phyloP scores from a whole-genome alignment of 78 protist species.

The Polysphondylium violaceum region DNA sequence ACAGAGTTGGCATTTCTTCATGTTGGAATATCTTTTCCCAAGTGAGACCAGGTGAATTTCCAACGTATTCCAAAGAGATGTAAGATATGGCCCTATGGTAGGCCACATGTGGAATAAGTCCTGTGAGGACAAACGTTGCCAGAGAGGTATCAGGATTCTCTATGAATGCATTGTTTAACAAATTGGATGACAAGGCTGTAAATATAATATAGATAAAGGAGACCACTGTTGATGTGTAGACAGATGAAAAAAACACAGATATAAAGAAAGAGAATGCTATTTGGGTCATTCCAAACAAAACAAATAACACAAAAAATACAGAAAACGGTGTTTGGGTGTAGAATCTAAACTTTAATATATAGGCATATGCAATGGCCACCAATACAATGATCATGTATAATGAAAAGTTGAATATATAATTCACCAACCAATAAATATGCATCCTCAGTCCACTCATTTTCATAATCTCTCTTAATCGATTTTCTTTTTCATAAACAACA shows the following conservation, averaged over 20 bases:
- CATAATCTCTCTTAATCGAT: slow-evolving; percentile 46
- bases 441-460: slow-evolving; percentile 48
- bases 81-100: slow-evolving; percentile 45
- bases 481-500: slow-evolving; percentile 52
- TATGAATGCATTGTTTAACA: slow-evolving; percentile 45
- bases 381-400: slow-evolving; percentile 16
- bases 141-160: slow-evolving; percentile 22
- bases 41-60: slow-evolving; percentile 35
- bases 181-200: slow-evolving; percentile 21
- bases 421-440: slow-evolving; percentile 34
- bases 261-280: slow-evolving; percentile 33
- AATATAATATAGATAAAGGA: slow-evolving; percentile 36
- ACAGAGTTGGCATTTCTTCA: slow-evolving; percentile 48
- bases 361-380: slow-evolving; percentile 42
- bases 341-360: slow-evolving; percentile 41
- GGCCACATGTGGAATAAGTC: slow-evolving; percentile 27
- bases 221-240: slow-evolving; percentile 23
- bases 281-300: slow-evolving; percentile 45
- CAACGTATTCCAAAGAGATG: slow-evolving; percentile 37
- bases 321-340: slow-evolving; percentile 24
- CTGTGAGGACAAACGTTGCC: slow-evolving; percentile 20
- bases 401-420: slow-evolving; percentile 21
- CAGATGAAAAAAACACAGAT: slow-evolving; percentile 28
- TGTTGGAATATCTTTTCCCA: slow-evolving; percentile 9
- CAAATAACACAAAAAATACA: slow-evolving; percentile 19